Evolutionary conservation across 108 stramenopile genomes (phyloP), one percentile per base, ranked within the genome.

Genomic region (Ochromonas danica): DNA sequence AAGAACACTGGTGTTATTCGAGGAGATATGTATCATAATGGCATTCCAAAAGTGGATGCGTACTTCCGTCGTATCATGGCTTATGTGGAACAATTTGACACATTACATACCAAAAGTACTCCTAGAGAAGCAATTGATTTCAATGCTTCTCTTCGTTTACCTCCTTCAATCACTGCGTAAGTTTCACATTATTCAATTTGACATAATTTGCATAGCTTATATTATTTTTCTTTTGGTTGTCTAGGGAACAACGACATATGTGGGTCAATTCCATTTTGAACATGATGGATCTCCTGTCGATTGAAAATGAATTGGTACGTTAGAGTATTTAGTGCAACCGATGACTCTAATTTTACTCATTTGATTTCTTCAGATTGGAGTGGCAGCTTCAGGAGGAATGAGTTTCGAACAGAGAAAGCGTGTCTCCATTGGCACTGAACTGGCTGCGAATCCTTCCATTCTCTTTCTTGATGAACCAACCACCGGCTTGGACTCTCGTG

Each of bases 151-250:
- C 51, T 70, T 67, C 33, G 78, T 79, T 25, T 61, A 79, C 62
- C 78, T 67, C n/a, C 67, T 79, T 41, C 62, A 95, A 82, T 84
- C 92, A 2, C 93, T 94, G 82, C 79, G 87, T 61, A 90, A 93
- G n/a, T 28, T 80, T 91, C 63, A 97, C 94, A n/a, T 93, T 94
- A 41, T 61, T 80, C 38, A 94, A 96, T 81, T 91, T 92, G 2
- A 83, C 95, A 3, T 71, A 87, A 25, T 96, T 94, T 82, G 91
- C 91, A 17, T 94, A 92, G 22, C 71, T 85, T 39, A 0, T 38
- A 31, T 60, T 27, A 22, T 28, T 57, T 28, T 31, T 27, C 25
- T n/a, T 30, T 62, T n/a, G 39, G 22, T 30, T 28, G 22, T 33
- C 43, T 10, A 22, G 17, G 51, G 51, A 57, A 10, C 51, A 57